Conservation (phyloP, 345 rosid genomes). For the Heritiera fomes region DNA sequence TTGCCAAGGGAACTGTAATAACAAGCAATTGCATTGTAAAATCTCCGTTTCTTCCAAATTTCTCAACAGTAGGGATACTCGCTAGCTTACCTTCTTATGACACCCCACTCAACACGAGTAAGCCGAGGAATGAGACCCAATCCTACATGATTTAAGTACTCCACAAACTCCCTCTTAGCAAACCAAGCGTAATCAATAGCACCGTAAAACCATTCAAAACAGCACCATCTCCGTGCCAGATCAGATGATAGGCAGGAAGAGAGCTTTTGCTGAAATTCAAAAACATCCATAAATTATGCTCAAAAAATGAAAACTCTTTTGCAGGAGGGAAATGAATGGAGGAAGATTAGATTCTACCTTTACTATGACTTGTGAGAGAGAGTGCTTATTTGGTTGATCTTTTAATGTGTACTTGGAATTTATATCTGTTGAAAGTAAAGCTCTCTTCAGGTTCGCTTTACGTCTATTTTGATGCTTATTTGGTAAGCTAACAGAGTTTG, state of each 20-base stretch:
- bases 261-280: constrained; percentile 66
- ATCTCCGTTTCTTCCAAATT: constrained; percentile 6
- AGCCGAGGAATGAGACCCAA: constrained; percentile 91
- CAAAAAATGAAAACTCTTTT: neutral
- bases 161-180: constrained; percentile 92
- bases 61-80: constrained; percentile 7
- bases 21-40: constrained; percentile 22
- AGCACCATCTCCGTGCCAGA: constrained; percentile 83
- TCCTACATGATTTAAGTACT: constrained; percentile 90
- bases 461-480: constrained; percentile 58
- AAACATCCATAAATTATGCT: constrained; percentile 18
- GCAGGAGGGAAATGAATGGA: constrained; percentile 10
- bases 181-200: constrained; percentile 97
- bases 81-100: constrained; percentile 72
- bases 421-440: constrained; percentile 21
- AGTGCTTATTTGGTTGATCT: constrained; percentile 41
- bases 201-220: constrained; percentile 91
- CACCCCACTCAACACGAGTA: constrained; percentile 98
- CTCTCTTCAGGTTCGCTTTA: constrained; percentile 56
- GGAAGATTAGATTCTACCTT: constrained; percentile 40
- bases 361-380: constrained; percentile 40
- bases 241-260: constrained; percentile 59
- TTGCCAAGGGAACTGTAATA: constrained; percentile 92
- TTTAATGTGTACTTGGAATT: constrained; percentile 42
- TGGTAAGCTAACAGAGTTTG: constrained; percentile 38